Evolutionary conservation across 1,139 yeast genomes (phyloP), one percentile per base, ranked within the genome.

Genomic region (Candida neerlandica): DNA sequence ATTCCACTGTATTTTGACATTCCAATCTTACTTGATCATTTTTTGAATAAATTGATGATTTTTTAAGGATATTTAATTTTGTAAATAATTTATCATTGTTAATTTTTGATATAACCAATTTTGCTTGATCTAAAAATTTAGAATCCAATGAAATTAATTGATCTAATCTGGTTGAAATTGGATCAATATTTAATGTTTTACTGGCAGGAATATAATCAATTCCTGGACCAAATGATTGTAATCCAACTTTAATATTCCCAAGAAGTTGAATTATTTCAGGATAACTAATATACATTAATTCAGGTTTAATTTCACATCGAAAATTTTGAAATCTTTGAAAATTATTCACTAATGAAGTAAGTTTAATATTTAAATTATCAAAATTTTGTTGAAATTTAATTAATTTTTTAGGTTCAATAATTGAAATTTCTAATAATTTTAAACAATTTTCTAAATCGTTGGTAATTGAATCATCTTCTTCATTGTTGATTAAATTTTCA

Each of bases 281-380:
- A 30, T 60, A 56, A 47, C 59, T 62, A 18, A 56, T 55, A 48
- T 58, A 58, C n/a, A 55, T 48, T 43, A 67, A 53, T 43, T 59
- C 61, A 6, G 63, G 55, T 21, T 58, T 59, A 2, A 50, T 34
- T 1, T 35, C 46, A 1, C 48, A 19, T 14, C 56, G 46, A 42
- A 49, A 59, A 3, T 47, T 38, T 34, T 45, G 47, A 30, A 46
- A 51, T 15, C 44, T 15, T 30, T 46, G 49, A 16, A 41, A 33
- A 7, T 27, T 44, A 18, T 38, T 48, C 15, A 43, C 45, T 27
- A 43, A 34, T 12, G 45, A 43, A 2, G 45, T 43, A 26, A 43
- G 45, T 43, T 43, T 43, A 12, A 43, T 34, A n/a, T 43, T 43
- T 26, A 43, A 16, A 14, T 5, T 26, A 37, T 44, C 37, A 14